Conservation (phyloP, 805 yeast species). For the Candida khao-thaluensis region DNA sequence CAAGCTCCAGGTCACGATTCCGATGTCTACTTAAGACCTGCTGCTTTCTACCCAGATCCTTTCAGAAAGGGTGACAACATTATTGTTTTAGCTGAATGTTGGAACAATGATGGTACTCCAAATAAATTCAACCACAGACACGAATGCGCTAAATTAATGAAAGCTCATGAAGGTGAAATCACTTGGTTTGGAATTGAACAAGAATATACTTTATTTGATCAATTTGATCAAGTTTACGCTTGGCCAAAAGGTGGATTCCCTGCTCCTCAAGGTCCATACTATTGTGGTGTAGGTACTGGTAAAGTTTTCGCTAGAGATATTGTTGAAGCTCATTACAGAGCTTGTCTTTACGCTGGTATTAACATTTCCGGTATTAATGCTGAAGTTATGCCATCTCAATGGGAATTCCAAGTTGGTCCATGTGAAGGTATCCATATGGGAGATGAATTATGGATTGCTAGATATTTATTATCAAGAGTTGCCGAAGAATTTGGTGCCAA, state of each 20-base stretch:
- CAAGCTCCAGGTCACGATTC: slow-evolving; percentile 99
- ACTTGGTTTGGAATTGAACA: slow-evolving; percentile 99
- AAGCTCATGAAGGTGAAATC: slow-evolving; percentile 78
- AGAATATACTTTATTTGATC: slow-evolving; percentile 95
- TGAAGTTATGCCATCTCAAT: slow-evolving; percentile 99
- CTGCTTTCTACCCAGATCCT: slow-evolving; percentile 91
- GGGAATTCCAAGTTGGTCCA: slow-evolving; percentile 99
- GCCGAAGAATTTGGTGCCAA: slow-evolving; percentile 99
- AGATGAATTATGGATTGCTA: slow-evolving; percentile 94
- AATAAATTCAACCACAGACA: slow-evolving; percentile 98
- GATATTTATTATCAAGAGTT: slow-evolving; percentile 88
- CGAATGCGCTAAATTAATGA: slow-evolving; percentile 92
- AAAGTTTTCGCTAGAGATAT: slow-evolving; percentile 97
- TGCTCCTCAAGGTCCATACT: slow-evolving; percentile 99
- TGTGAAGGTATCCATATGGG: slow-evolving; percentile 95
- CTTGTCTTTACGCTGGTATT: slow-evolving; percentile 91
- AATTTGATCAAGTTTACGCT: slow-evolving; percentile 85
- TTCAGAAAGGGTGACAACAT: slow-evolving; percentile 98
- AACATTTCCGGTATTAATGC: slow-evolving; percentile 95
- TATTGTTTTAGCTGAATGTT: slow-evolving; percentile 92
- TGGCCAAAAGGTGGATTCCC: slow-evolving; percentile 99
- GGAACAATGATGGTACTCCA: slow-evolving; percentile 98
- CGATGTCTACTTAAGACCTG: slow-evolving; percentile 94
- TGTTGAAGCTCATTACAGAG: slow-evolving; percentile 98
- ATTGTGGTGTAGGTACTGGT: slow-evolving; percentile 99